A percentile compares a stretch with the other conserved stretches of the same genome.
Evolutionary conservation across 2,329 filamentous ascomycete genomes (phyloP).

Genomic region (Cladosporium sp.): DNA sequence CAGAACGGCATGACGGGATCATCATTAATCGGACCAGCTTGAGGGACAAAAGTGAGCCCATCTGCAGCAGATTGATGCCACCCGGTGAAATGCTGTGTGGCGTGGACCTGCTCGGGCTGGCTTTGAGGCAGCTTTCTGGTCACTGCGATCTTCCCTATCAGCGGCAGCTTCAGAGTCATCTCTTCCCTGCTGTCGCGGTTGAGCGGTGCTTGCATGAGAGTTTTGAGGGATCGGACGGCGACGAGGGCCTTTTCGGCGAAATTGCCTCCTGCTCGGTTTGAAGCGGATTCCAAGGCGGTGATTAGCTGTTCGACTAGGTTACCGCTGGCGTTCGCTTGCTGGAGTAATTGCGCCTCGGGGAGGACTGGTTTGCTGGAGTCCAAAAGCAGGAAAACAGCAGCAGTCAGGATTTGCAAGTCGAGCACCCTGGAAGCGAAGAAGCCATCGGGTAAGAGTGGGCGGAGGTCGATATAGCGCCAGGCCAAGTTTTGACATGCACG

Average conservation of each 20-base stretch:
- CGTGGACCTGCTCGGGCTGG: neutral
- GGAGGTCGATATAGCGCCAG: slow-evolving; percentile 19
- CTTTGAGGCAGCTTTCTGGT: neutral
- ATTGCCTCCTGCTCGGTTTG: slow-evolving; percentile 16
- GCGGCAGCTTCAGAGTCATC: slow-evolving; percentile 3
- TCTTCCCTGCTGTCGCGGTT: neutral
- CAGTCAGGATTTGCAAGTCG: slow-evolving; percentile 26
- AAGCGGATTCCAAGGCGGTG: slow-evolving; percentile 18
- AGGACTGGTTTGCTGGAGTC: neutral
- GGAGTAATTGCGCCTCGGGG: neutral
- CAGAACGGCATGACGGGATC: neutral
- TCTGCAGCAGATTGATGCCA: neutral
- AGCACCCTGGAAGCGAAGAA: slow-evolving; percentile 26
- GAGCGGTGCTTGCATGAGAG: slow-evolving; percentile 12
- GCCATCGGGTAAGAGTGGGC: slow-evolving; percentile 19
- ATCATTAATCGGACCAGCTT: neutral
- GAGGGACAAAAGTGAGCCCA: neutral
- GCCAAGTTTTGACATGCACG: slow-evolving; percentile 21
- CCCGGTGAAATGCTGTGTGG: slow-evolving; percentile 1
- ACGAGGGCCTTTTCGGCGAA: slow-evolving; percentile 20
- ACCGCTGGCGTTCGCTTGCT: neutral
- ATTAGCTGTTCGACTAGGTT: slow-evolving; percentile 17
- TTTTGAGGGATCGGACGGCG: slow-evolving; percentile 18
- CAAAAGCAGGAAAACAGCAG: slow-evolving; percentile 21
- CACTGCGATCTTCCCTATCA: slow-evolving; percentile 6